Conservation (phyloP, 2,329 filamentous ascomycete species). For the Pestalotiopsis sp. region DNA sequence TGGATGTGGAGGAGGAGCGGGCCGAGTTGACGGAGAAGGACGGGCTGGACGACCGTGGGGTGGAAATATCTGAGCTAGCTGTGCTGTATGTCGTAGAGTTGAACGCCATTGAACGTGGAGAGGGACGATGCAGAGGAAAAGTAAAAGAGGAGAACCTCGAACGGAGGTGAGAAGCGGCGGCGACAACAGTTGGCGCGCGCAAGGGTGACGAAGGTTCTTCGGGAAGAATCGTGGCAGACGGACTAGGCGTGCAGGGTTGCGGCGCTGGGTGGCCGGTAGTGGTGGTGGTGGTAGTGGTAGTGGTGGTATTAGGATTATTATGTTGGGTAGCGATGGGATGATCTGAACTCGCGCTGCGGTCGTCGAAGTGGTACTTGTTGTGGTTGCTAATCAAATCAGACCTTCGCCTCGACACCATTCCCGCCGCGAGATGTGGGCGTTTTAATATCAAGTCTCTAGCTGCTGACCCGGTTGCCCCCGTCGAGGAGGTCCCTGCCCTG, state of each 20-base stretch:
- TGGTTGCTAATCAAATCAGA: constrained; percentile 7
- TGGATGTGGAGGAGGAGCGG: constrained; percentile 50
- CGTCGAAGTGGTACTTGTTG: neutral
- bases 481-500: constrained; percentile 9
- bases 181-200: neutral
- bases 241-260: constrained; percentile 7
- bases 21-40: constrained; percentile 46
- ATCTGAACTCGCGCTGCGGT: constrained; percentile 13
- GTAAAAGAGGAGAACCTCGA: constrained; percentile 17
- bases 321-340: neutral
- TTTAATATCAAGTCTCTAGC: constrained; percentile 9
- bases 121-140: constrained; percentile 22
- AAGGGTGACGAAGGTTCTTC: constrained; percentile 8
- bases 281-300: neutral
- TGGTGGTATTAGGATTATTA: constrained; percentile 10
- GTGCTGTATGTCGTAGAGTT: constrained; percentile 43
- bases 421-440: constrained; percentile 4
- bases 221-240: constrained; percentile 1
- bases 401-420: neutral
- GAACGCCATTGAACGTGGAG: constrained; percentile 42
- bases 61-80: constrained; percentile 52
- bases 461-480: constrained; percentile 2
- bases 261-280: neutral
- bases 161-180: constrained; percentile 1
- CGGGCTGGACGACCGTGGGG: constrained; percentile 54